Conservation (phyloP, 2,329 filamentous ascomycete species). For the Microcyclospora pomicola region DNA sequence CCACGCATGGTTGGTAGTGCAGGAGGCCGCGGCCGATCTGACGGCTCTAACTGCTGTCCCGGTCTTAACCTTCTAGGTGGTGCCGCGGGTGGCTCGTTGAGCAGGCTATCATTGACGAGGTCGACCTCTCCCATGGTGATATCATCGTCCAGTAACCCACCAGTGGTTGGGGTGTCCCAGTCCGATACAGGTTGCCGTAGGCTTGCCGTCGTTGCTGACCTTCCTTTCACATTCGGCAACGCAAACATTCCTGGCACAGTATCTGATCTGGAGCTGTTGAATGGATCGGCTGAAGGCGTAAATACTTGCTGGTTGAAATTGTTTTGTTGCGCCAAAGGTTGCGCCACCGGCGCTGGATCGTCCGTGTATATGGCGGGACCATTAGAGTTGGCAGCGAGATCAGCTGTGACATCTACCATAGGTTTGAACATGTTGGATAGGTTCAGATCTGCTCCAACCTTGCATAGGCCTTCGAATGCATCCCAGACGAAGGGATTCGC, state of each 20-base stretch:
- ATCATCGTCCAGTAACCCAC: conserved; percentile 28
- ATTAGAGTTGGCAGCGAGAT: background rate
- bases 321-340: conserved; percentile 12
- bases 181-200: conserved; percentile 10
- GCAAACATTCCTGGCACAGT: conserved; percentile 24
- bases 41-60: conserved; percentile 14
- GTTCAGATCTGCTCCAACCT: conserved; percentile 64
- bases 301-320: conserved; percentile 14
- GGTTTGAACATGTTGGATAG: conserved; percentile 77
- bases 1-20: conserved; percentile 20
- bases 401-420: conserved; percentile 43
- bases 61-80: conserved; percentile 28
- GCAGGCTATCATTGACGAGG: conserved; percentile 10
- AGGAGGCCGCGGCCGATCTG: conserved; percentile 20
- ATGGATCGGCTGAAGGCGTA: conserved; percentile 26
- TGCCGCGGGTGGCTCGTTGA: conserved; percentile 35
- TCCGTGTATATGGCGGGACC: conserved; percentile 17
- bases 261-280: conserved; percentile 23
- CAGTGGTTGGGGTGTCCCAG: conserved; percentile 35
- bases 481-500: conserved; percentile 97
- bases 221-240: conserved; percentile 32
- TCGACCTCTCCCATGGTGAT: conserved; percentile 20
- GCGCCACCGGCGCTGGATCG: conserved; percentile 10
- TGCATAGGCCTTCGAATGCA: conserved; percentile 77
- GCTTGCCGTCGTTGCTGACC: conserved; percentile 17